These are phyloP conservation scores for Verbena officinalis DNA, from an alignment of 257 asterid species.

Conservation along the genomic window DNA sequence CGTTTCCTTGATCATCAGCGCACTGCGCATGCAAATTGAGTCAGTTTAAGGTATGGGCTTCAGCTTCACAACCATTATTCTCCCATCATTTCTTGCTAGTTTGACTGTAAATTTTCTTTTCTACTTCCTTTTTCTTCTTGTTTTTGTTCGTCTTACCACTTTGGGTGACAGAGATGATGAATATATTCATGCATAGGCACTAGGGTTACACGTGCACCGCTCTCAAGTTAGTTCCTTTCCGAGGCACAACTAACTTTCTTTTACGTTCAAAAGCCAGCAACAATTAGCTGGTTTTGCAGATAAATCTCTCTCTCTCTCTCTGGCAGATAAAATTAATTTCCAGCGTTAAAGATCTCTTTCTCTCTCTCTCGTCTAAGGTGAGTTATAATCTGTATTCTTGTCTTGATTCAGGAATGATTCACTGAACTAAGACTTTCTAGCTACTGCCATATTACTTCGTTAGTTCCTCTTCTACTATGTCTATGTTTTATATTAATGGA, in stretches of 20 bases:
- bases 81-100: constrained; percentile 18
- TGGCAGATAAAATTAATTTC: constrained; percentile 22
- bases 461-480: too few species aligned
- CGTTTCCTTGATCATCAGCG: background rate
- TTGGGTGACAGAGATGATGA: constrained; percentile 22
- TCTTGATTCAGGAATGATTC: constrained; percentile 30
- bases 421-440: constrained; percentile 3
- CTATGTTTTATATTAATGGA: too few species aligned
- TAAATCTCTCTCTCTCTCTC: too few species aligned
- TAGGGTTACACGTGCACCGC: constrained; percentile 44
- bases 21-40: constrained; percentile 7
- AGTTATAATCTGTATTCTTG: constrained; percentile 3
- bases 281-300: background rate
- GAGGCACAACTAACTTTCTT: constrained; percentile 51
- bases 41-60: constrained; percentile 38
- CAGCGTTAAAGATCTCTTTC: background rate
- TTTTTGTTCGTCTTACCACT: too few species aligned
- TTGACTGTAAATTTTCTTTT: constrained; percentile 25
- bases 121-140: background rate
- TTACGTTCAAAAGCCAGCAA: constrained; percentile 24
- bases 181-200: constrained; percentile 22
- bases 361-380: constrained; percentile 19
- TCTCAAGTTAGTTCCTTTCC: constrained; percentile 43
- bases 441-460: background rate
- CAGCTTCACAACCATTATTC: too few species aligned